These are phyloP conservation scores for Aeminium ludgeri DNA, from an alignment of 495 filamentous ascomycete genomes.

Conservation along the genomic window DNA sequence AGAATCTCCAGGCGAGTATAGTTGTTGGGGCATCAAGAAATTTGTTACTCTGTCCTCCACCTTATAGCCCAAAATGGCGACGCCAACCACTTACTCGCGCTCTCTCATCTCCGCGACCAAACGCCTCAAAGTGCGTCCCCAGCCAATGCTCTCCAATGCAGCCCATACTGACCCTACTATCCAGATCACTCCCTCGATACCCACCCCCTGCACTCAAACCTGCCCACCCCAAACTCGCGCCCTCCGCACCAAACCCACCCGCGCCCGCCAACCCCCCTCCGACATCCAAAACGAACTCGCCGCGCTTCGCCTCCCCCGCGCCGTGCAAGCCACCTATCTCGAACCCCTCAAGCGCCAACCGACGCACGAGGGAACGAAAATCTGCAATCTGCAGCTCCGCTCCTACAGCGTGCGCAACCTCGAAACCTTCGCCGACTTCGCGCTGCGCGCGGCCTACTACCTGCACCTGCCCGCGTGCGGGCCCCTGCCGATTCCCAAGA, in stretches of 20 bases:
- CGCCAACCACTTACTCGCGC: slow-evolving; percentile 11
- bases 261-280: neutral
- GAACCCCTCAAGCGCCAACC: slow-evolving; percentile 62
- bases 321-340: slow-evolving; percentile 72
- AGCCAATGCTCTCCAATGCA: neutral
- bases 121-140: slow-evolving; percentile 9
- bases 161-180: neutral
- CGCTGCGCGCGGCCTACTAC: slow-evolving; percentile 87
- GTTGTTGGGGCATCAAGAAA: no score
- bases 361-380: slow-evolving; percentile 57
- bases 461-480: slow-evolving; percentile 72
- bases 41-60: no score
- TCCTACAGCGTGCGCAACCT: slow-evolving; percentile 84
- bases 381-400: slow-evolving; percentile 81
- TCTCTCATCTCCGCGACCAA: slow-evolving; percentile 13
- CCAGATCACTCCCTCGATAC: neutral
- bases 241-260: slow-evolving; percentile 1
- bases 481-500: slow-evolving; percentile 74
- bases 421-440: slow-evolving; percentile 90
- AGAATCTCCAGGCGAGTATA: no score
- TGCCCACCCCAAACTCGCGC: slow-evolving; percentile 1
- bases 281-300: slow-evolving; percentile 15
- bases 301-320: slow-evolving; percentile 45
- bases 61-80: slow-evolving; percentile 13
- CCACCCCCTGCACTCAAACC: neutral